These are phyloP conservation scores for Exserohilum turcica DNA, from an alignment of 2,329 filamentous ascomycete genomes.

Conservation along the genomic window DNA sequence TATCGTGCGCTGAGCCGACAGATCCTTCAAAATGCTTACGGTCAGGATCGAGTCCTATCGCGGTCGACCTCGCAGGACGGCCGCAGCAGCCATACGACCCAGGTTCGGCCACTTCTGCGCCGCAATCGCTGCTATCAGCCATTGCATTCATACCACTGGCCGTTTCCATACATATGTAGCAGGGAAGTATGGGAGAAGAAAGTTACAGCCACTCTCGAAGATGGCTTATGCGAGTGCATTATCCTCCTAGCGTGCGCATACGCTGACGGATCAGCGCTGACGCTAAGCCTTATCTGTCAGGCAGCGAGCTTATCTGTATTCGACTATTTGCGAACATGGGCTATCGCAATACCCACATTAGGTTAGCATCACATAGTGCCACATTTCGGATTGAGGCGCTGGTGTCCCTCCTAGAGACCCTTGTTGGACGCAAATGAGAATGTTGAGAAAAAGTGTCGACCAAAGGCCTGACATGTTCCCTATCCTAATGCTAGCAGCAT, in stretches of 20 bases:
- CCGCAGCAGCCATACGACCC: neutral
- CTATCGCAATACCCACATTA: too few relatives aligned
- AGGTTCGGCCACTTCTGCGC: neutral
- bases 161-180: too few relatives aligned
- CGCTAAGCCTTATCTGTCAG: slow-evolving; percentile 2
- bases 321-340: too few relatives aligned
- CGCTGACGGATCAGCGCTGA: neutral
- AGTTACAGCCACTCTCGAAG: neutral
- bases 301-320: too few relatives aligned
- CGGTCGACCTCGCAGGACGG: neutral
- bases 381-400: neutral
- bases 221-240: neutral
- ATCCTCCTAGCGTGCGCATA: neutral
- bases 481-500: neutral
- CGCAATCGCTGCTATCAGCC: neutral
- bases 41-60: neutral
- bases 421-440: neutral
- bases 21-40: slow-evolving; percentile 1
- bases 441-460: neutral
- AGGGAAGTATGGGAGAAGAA: too few relatives aligned
- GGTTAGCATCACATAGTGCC: neutral
- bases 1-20: neutral
- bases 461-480: neutral
- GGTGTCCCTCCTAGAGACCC: neutral
- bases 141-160: too few relatives aligned